Base-by-base conservation (phyloP, 2,329 filamentous ascomycete species). In the Myotisia sp. region DNA sequence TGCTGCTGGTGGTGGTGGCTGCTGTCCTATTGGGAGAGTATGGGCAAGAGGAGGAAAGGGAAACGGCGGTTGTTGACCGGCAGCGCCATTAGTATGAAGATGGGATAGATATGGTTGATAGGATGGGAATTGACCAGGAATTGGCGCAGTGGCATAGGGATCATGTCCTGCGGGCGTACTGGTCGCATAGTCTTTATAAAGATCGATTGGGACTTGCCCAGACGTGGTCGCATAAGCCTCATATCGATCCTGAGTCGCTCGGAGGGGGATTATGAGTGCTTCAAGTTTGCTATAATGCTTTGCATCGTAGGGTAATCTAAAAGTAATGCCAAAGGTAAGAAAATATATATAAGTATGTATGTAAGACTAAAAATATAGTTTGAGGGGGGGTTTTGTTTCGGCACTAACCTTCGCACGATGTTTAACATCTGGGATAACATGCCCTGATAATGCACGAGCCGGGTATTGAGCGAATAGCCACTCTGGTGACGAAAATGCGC, bases 361-460 rank as follows among this genome's bases (percentile, higher is more conserved):
- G 17, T 5, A 14, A 13, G 3, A 22, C 5, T 9, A 14, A 8
- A 7, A 3, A 3, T 16, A n/a, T n/a, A n/a, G n/a, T n/a, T n/a
- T n/a, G n/a, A n/a, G n/a, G n/a, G n/a, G n/a, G n/a, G n/a, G n/a
- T n/a, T n/a, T n/a, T 17, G 26, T 32, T 28, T 23, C 14, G 22
- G 26, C n/a, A 42, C 59, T 47, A 55, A 70, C 68, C 59, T 60
- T 51, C 56, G 60, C 38, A 68, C 43, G 33, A 59, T 49, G 41
- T 61, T 55, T 49, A 52, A 41, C 44, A 67, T 44, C 34, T 58
- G 58, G 31, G 62, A 52, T 26, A 73, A 45, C 44, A 70, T 69
- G 5, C 54, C 51, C 33, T 62, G 59, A 47, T 70, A 73, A 40
- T 60, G 57, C 20, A 63, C 58, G 20, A 75, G 48, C 16, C 70